A percentile compares a stretch with the other conserved stretches of the same genome.
phyloP scores from a whole-genome alignment of 371 early-diverging fungal species.

The Mortierella sp. region DNA sequence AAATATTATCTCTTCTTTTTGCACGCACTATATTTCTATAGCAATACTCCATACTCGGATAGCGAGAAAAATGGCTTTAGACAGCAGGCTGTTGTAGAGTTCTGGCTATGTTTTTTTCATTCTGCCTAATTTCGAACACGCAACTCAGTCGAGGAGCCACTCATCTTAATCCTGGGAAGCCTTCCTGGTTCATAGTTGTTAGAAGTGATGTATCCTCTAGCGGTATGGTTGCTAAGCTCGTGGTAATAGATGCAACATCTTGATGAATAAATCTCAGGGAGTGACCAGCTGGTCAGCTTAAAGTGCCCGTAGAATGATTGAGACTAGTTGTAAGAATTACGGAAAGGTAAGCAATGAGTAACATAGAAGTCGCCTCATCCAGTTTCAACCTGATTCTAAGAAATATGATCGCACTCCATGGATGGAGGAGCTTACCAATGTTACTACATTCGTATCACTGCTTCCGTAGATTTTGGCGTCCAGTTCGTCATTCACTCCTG shows the following conservation, averaged over 20 bases:
- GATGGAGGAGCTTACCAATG: slow-evolving; percentile 4
- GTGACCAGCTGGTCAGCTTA: background rate
- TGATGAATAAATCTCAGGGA: background rate
- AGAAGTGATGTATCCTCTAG: slow-evolving; percentile 1
- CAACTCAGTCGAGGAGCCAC: background rate
- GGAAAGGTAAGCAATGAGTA: background rate
- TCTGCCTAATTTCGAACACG: too few species aligned
- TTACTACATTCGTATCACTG: background rate
- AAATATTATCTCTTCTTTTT: too few species aligned
- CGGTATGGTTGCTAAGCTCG: background rate
- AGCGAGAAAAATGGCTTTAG: too few species aligned
- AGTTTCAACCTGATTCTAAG: background rate
- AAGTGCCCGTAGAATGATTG: slow-evolving; percentile 14
- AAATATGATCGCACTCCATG: too few species aligned
- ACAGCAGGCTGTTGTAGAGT: too few species aligned
- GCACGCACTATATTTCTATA: too few species aligned
- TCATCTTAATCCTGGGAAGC: slow-evolving; percentile 4
- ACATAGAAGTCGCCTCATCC: background rate
- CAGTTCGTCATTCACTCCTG: background rate
- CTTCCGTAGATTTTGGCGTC: background rate
- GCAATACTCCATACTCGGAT: too few species aligned
- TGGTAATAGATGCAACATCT: background rate
- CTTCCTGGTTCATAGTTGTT: background rate
- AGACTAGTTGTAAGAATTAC: background rate
- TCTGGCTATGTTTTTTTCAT: too few species aligned